Evolutionary conservation across 2,329 filamentous ascomycete genomes (phyloP), one percentile per base, ranked within the genome.

Genomic region (Xylaria sp.): DNA sequence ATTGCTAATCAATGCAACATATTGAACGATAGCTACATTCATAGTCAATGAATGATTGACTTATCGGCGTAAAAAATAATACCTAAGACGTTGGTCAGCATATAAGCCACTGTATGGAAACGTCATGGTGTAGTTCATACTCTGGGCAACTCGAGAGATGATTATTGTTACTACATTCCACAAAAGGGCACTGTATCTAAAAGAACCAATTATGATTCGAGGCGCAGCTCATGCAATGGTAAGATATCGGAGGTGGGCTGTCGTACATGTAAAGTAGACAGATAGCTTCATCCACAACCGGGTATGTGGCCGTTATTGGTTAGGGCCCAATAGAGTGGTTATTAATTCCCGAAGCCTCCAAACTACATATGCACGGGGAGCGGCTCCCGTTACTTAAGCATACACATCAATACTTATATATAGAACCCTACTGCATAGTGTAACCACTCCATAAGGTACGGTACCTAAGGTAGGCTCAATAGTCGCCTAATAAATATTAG

Each of bases 51-150:
- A 22, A n/a, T 13, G 11, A 5, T 13, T 3, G n/a, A 36, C 31
- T 22, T 36, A 17, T 53, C 31, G 31, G 2, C n/a, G 10, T 11
- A 9, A 17, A 17, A 13, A 25, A 39, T 25, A 53, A 53, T 27
- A 20, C 27, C 27, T 51, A 53, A 53, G 47, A 20, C 27, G 49
- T 51, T 51, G 27, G 49, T 33, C 49, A 51, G 49, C 49, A 33
- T 51, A 29, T 15, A 51, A 31, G 17, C 9, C 13, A 10, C 27
- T 44, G n/a, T 6, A 15, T 33, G 7, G 45, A 50, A 15, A 20
- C 25, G 27, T 29, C 45, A 15, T 17, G 33, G 25, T 31, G 10
- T 17, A 51, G 25, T 31, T 29, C 49, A n/a, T 33, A 51, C 27
- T n/a, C 49, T 7, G 10, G 25, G 27, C 49, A 17, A 17, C 49